Conservation (phyloP, 352 stramenopile genomes). For the Globisporangium megalacanthum region DNA sequence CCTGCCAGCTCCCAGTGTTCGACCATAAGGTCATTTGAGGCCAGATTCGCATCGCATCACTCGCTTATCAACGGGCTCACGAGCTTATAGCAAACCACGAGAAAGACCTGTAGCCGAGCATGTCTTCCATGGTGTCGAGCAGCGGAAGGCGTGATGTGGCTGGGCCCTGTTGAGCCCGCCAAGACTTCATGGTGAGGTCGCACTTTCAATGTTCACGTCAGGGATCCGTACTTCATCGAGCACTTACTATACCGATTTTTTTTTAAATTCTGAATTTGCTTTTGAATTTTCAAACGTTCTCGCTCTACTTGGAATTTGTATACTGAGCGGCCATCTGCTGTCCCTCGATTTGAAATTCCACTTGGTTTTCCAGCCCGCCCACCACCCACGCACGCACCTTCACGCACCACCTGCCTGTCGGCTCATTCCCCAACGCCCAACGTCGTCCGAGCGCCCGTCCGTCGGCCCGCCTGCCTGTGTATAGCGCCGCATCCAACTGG, state of each 20-base stretch:
- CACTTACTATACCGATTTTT: background rate
- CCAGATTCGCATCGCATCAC: too few species aligned
- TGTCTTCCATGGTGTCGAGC: too few species aligned
- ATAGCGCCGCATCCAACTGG: constrained; percentile 2
- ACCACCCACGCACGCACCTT: background rate
- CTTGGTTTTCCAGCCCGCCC: constrained; percentile 1
- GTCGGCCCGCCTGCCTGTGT: constrained; percentile 10
- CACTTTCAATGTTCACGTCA: too few species aligned
- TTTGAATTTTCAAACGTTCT: constrained; percentile 1
- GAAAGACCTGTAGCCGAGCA: too few species aligned
- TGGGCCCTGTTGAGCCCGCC: too few species aligned
- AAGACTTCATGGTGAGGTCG: too few species aligned
- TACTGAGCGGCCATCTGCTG: background rate
- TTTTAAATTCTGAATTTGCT: background rate
- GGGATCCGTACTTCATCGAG: background rate
- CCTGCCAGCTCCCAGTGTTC: too few species aligned
- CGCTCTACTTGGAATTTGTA: background rate
- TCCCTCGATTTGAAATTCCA: constrained; percentile 2
- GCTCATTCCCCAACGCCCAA: background rate
- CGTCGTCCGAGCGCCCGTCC: background rate
- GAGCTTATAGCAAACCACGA: too few species aligned
- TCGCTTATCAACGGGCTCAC: too few species aligned
- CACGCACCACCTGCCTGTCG: too few species aligned
- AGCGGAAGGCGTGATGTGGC: too few species aligned
- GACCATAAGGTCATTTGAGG: too few species aligned